phyloP scores from a whole-genome alignment of 108 stramenopile genomes.

The Fistulifera solaris region DNA sequence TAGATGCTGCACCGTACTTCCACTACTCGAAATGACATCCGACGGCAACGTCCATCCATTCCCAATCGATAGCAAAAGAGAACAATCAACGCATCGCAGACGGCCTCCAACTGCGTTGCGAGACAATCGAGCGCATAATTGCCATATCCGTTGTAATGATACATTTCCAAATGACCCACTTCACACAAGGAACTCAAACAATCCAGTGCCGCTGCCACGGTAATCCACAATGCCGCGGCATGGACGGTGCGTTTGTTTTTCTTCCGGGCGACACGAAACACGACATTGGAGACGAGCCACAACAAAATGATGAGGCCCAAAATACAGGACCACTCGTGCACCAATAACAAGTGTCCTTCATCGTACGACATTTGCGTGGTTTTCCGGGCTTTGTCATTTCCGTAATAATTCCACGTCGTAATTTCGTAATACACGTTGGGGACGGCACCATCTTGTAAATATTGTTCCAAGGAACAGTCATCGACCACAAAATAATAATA shows the following conservation, averaged over 20 bases:
- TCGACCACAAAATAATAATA: conserved; percentile 70
- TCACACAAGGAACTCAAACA: conserved; percentile 47
- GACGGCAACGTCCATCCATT: conserved; percentile 81
- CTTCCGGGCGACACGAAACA: conserved; percentile 7
- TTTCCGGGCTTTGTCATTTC: not conserved
- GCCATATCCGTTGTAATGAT: conserved; percentile 58
- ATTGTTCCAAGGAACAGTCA: conserved; percentile 65
- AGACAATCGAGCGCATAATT: conserved; percentile 60
- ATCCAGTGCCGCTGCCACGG: conserved; percentile 53
- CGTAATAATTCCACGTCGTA: conserved; percentile 22
- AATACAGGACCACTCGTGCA: conserved; percentile 39
- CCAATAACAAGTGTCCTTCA: conserved; percentile 44
- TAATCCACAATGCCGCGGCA: conserved; percentile 58
- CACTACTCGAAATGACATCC: conserved; percentile 20
- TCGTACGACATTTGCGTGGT: conserved; percentile 61
- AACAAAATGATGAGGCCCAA: conserved; percentile 19
- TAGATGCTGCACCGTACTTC: conserved; percentile 1
- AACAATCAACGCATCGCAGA: conserved; percentile 70
- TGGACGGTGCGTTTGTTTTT: conserved; percentile 32
- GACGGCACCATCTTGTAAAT: conserved; percentile 41
- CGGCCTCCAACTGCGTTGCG: conserved; percentile 67
- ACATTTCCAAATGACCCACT: conserved; percentile 52
- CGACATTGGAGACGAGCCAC: conserved; percentile 12
- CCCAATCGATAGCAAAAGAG: conserved; percentile 55
- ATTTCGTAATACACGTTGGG: conserved; percentile 46